phyloP scores from a whole-genome alignment of 768 basidiomycete species.

The Tricholomella constricta region DNA sequence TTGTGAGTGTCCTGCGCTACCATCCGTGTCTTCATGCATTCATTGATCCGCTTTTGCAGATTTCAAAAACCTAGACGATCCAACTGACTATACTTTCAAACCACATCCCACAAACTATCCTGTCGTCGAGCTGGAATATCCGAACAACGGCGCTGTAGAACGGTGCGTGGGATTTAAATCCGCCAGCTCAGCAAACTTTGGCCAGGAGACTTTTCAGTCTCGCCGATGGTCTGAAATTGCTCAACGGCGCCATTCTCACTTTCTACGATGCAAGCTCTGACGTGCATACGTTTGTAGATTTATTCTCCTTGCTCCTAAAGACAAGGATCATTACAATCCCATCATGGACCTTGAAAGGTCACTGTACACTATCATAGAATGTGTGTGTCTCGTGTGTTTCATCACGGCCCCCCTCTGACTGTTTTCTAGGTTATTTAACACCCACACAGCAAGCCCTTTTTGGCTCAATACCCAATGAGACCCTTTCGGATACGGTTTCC shows the following conservation, averaged over 20 bases:
- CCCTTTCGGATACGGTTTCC: conserved; percentile 42
- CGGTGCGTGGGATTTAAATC: conserved; percentile 44
- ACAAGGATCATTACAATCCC: conserved; percentile 86
- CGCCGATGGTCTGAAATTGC: neutral
- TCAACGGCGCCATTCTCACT: neutral
- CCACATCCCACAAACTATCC: conserved; percentile 63
- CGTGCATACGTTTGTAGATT: conserved; percentile 45
- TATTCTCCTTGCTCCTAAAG: conserved; percentile 76
- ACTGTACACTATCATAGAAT: conserved; percentile 71
- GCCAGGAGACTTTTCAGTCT: neutral
- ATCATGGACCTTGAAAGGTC: conserved; percentile 77
- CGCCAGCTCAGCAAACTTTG: neutral
- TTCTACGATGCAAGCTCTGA: neutral
- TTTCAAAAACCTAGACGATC: conserved; percentile 69
- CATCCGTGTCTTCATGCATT: conserved; percentile 1
- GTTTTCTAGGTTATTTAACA: conserved; percentile 60
- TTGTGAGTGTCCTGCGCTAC: conserved; percentile 46
- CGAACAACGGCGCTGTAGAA: conserved; percentile 69
- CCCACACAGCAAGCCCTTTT: conserved; percentile 65
- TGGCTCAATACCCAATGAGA: conserved; percentile 60
- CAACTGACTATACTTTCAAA: conserved; percentile 63
- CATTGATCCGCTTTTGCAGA: conserved; percentile 41
- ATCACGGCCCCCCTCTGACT: conserved; percentile 11
- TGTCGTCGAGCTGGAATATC: conserved; percentile 75
- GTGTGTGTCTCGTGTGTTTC: conserved; percentile 36